Conservation (phyloP, 495 filamentous ascomycete genomes). For the Penicillium macrosclerotiorum region DNA sequence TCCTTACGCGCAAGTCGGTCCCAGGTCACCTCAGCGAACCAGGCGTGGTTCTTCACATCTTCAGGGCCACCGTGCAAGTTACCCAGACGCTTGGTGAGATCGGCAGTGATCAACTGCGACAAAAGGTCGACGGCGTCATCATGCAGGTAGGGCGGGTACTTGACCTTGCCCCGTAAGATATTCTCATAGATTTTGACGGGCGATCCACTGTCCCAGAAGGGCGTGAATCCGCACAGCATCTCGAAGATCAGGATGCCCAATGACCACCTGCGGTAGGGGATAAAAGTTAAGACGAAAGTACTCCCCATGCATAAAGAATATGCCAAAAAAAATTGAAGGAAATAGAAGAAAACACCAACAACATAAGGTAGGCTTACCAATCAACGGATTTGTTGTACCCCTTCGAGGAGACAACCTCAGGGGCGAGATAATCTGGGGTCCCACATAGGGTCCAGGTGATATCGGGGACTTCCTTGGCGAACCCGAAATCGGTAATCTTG, state of each 20-base stretch:
- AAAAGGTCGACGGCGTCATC: conserved; percentile 91
- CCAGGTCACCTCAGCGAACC: conserved; percentile 98
- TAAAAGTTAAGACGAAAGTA: too few species aligned
- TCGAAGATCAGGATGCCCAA: conserved; percentile 97
- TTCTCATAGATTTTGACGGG: conserved; percentile 99
- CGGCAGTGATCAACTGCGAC: conserved; percentile 86
- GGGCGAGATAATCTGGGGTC: conserved; percentile 97
- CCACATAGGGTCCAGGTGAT: conserved; percentile 99
- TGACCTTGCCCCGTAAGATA: conserved; percentile 87
- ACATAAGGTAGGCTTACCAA: conserved; percentile 62
- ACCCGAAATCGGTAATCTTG: conserved; percentile 98
- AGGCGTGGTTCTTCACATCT: conserved; percentile 92
- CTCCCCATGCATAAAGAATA: too few species aligned
- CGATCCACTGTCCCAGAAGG: conserved; percentile 96
- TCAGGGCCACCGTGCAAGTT: conserved; percentile 90
- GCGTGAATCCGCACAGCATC: conserved; percentile 98
- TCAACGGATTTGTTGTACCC: conserved; percentile 99
- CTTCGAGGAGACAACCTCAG: conserved; percentile 94
- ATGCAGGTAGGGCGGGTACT: conserved; percentile 94
- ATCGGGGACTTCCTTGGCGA: conserved; percentile 96
- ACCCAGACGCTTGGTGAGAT: conserved; percentile 91
- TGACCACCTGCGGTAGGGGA: conserved; percentile 79
- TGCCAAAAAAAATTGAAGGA: too few species aligned
- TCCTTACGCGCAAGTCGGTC: conserved; percentile 90
- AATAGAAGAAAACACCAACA: neutral